Percentiles rank a stretch among this genome's conserved stretches.
These are phyloP conservation scores for Plasmopara viticola DNA, from an alignment of 352 stramenopile genomes.

Conservation along the genomic window DNA sequence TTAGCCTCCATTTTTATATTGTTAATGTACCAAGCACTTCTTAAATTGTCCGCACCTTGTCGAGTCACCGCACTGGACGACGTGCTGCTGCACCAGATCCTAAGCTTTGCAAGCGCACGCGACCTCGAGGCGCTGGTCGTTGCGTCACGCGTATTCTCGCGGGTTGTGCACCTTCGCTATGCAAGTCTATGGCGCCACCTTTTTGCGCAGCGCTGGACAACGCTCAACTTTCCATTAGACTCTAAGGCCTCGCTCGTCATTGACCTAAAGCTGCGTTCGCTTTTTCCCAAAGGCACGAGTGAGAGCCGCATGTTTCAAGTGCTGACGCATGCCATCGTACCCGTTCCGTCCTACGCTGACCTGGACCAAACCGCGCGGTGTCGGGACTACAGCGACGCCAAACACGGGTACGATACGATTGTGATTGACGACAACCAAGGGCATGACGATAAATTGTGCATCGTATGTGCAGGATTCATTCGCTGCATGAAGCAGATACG, in stretches of 20 bases:
- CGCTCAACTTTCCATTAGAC: constrained; percentile 54
- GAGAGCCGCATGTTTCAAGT: constrained; percentile 71
- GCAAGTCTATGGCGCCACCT: constrained; percentile 48
- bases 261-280: constrained; percentile 24
- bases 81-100: constrained; percentile 37
- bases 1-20: constrained; percentile 16
- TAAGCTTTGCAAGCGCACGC: constrained; percentile 30
- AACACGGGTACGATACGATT: constrained; percentile 34
- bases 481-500: constrained; percentile 21
- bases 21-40: constrained; percentile 15
- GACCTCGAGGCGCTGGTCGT: constrained; percentile 52
- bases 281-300: constrained; percentile 31
- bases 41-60: constrained; percentile 6
- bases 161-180: constrained; percentile 41
- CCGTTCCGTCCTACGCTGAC: constrained; percentile 60
- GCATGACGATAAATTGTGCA: neutral
- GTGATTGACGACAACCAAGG: neutral
- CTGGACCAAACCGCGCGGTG: constrained; percentile 38
- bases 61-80: constrained; percentile 39
- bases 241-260: constrained; percentile 15
- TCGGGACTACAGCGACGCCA: constrained; percentile 25
- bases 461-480: constrained; percentile 17
- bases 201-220: constrained; percentile 53
- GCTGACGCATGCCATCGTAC: constrained; percentile 53
- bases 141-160: constrained; percentile 31